Base-by-base conservation (phyloP, 129 eudicot genomes). In the Chrysanthemum makinoi region DNA sequence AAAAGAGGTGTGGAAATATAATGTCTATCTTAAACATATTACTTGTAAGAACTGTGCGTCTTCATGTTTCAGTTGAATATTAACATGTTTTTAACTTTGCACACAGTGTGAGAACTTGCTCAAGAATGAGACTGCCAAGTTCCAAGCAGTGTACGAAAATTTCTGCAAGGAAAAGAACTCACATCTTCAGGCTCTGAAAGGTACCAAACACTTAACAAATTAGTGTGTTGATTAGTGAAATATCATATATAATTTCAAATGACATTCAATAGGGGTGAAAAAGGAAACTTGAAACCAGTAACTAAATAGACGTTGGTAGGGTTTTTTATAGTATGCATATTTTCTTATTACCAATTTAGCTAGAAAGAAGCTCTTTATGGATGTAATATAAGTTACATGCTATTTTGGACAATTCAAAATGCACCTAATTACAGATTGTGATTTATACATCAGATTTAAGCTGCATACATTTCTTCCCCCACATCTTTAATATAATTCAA, bases 111-210 rank as follows among this genome's bases (percentile, higher is more conserved):
- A 94, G 75, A 89, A 79, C 78, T 58, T 71, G 50, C 75, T 94
- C 84, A 90, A 90, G 97, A 82, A 84, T 76, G 96, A 94, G 81
- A 75, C 87, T 66, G 81, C 85, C 52, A 94, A 84, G 89, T 94
- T 94, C 63, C 89, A 90, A 79, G 79, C 84, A 78, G 72, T 88
- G 30, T 85, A 80, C 79, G 99, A 94, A 51, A 94, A 65, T 66
- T 84, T 87, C 69, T 70, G 83, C 90, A 90, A 90, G 79, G 99
- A 94, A 69, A 94, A 86, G 75, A 82, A 81, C 72, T 70, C 94
- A 65, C 89, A 94, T 90, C 80, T 89, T 72, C 91, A 94, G 84
- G 83, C 89, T 35, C 73, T 94, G 65, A 88, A 88, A 82, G 99
- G 99, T 94, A 76, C 59, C 48, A 3, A 19, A 46, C n/a, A 6